These are phyloP conservation scores for Keithomyces neogunnii DNA, from an alignment of 2,329 filamentous ascomycete genomes.

Conservation along the genomic window DNA sequence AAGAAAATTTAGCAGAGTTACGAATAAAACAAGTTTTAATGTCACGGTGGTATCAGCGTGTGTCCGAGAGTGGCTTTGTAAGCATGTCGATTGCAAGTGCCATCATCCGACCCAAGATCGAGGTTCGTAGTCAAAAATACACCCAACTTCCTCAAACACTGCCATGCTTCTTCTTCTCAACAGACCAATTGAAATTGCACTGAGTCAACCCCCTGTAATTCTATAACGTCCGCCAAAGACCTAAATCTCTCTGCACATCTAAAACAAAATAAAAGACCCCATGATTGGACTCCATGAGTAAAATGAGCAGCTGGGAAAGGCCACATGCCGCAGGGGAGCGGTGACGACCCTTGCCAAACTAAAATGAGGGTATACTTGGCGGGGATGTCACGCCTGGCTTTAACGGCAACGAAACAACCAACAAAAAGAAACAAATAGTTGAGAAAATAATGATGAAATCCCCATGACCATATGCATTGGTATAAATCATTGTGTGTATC, in stretches of 20 bases:
- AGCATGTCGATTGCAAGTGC: no score
- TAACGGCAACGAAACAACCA: background rate
- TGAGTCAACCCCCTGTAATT: background rate
- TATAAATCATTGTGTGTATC: background rate
- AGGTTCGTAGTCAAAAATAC: no score
- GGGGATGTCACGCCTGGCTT: background rate
- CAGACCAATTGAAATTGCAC: background rate
- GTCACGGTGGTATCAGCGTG: background rate
- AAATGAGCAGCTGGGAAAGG: background rate
- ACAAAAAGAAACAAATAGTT: background rate
- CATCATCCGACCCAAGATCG: no score
- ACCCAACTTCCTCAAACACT: background rate
- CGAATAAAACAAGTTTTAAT: background rate
- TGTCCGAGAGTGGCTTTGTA: no score
- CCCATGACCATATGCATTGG: background rate
- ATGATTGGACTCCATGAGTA: background rate
- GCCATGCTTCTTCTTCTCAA: background rate
- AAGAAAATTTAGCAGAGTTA: conserved; percentile 1
- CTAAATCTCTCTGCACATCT: background rate
- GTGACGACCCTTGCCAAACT: background rate
- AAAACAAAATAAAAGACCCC: background rate
- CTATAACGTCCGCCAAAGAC: background rate
- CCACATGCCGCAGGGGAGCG: background rate
- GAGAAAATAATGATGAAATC: background rate
- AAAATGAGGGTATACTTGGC: background rate